Conservation (phyloP, 129 eudicot species). For the Flaveria brownii region DNA sequence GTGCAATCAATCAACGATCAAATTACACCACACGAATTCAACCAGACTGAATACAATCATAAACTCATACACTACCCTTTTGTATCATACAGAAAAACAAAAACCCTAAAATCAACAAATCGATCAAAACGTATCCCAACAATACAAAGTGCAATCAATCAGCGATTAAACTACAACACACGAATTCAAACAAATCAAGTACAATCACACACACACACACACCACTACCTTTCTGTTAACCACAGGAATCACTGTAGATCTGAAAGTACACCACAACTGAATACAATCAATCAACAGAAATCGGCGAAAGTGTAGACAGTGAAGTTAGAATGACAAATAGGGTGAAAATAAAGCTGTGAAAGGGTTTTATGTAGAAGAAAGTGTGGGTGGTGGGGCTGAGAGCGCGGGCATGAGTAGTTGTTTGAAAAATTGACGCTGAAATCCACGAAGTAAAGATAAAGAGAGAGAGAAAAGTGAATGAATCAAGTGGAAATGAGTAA, state of each 20-base stretch:
- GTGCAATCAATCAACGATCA: not conserved
- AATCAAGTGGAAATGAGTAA: not conserved
- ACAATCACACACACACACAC: not conserved
- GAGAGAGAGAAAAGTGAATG: not conserved
- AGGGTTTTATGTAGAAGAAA: not conserved
- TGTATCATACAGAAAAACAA: not conserved
- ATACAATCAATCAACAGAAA: not conserved
- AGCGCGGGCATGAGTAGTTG: constrained; percentile 44
- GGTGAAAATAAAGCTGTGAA: constrained; percentile 4
- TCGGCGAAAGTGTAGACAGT: not conserved
- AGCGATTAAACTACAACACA: not conserved
- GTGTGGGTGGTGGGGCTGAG: constrained; percentile 40
- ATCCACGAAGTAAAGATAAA: constrained; percentile 30
- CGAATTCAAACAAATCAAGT: not conserved
- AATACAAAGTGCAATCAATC: not conserved
- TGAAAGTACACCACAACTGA: constrained; percentile 1
- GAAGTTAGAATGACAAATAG: not conserved
- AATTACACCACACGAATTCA: not conserved
- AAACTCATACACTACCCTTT: not conserved
- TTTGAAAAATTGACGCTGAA: constrained; percentile 47
- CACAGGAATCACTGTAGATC: constrained; percentile 27
- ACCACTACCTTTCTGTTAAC: constrained; percentile 17
- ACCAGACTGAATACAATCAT: not conserved
- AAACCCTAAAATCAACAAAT: not conserved
- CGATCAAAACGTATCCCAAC: not conserved